phyloP scores from a whole-genome alignment of 1,284 basidiomycete species.

The Mixia osmundae region DNA sequence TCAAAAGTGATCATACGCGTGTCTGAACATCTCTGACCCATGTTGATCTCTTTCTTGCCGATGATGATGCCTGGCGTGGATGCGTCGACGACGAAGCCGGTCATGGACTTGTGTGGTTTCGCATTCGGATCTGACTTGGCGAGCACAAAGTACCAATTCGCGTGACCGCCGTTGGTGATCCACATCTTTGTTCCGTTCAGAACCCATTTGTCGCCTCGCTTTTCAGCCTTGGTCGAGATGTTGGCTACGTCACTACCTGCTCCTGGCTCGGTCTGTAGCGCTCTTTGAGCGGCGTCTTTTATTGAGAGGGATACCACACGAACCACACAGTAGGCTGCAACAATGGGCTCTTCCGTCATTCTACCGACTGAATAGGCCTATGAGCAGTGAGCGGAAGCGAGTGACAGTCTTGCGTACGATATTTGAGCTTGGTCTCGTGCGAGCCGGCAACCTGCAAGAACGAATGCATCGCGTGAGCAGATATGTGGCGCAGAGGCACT shows the following conservation, averaged over 20 bases:
- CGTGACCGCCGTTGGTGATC: slow-evolving; percentile 30
- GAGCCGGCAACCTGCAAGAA: slow-evolving; percentile 29
- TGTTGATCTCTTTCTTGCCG: slow-evolving; percentile 34
- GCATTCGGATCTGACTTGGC: slow-evolving; percentile 29
- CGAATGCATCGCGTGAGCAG: no score
- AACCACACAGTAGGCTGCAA: slow-evolving; percentile 30
- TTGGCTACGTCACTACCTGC: slow-evolving; percentile 32
- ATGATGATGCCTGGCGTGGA: slow-evolving; percentile 27
- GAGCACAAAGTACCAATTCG: slow-evolving; percentile 33
- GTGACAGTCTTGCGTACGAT: no score
- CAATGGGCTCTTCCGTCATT: slow-evolving; percentile 32
- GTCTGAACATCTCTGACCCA: slow-evolving; percentile 34
- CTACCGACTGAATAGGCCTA: no score
- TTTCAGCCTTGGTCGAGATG: slow-evolving; percentile 28
- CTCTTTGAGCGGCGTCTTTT: not conserved
- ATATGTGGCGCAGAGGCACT: no score
- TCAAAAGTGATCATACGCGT: slow-evolving; percentile 33
- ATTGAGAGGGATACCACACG: slow-evolving; percentile 2
- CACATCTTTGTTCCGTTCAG: slow-evolving; percentile 32
- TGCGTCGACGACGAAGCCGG: slow-evolving; percentile 32
- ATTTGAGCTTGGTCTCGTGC: slow-evolving; percentile 29
- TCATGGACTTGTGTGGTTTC: slow-evolving; percentile 28
- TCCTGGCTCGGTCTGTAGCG: slow-evolving; percentile 25
- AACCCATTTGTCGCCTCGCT: slow-evolving; percentile 29
- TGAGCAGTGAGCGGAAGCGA: no score